A percentile compares a stretch with the other conserved stretches of the same genome.
These are phyloP conservation scores for Royoungia palumana DNA, from an alignment of 768 basidiomycete species.

Conservation along the genomic window DNA sequence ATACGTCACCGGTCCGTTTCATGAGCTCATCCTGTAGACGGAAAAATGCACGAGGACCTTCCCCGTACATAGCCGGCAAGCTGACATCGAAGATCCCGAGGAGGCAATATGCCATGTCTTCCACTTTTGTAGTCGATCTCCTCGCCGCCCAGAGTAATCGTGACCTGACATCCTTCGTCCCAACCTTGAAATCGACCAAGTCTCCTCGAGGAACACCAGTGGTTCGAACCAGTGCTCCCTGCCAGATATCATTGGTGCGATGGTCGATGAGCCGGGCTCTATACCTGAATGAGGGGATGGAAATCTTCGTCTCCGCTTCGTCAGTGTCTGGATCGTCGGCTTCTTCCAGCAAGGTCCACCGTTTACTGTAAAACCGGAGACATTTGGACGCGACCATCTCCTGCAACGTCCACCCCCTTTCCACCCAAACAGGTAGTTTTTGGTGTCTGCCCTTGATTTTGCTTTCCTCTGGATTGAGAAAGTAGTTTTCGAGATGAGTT, in stretches of 20 bases:
- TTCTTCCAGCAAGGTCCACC: slow-evolving; percentile 25
- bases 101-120: slow-evolving; percentile 31
- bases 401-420: slow-evolving; percentile 28
- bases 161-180: slow-evolving; percentile 14
- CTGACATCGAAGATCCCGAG: slow-evolving; percentile 29
- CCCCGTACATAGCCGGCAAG: slow-evolving; percentile 27
- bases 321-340: slow-evolving; percentile 15
- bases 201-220: slow-evolving; percentile 13
- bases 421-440: slow-evolving; percentile 16
- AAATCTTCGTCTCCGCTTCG: slow-evolving; percentile 7
- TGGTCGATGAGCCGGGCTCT: slow-evolving; percentile 22
- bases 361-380: slow-evolving; percentile 26
- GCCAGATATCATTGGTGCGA: slow-evolving; percentile 12
- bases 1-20: slow-evolving; percentile 23
- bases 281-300: slow-evolving; percentile 17
- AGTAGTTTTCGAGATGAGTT: slow-evolving; percentile 9
- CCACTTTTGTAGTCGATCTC: slow-evolving; percentile 26
- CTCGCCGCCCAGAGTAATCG: slow-evolving; percentile 28
- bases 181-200: slow-evolving; percentile 11
- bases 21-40: slow-evolving; percentile 29
- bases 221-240: slow-evolving; percentile 6
- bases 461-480: neutral
- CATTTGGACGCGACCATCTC: slow-evolving; percentile 26
- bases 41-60: slow-evolving; percentile 26
- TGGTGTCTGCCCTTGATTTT: slow-evolving; percentile 4